Percentiles rank a stretch among this genome's conserved stretches.
Evolutionary conservation across 129 eudicot genomes (phyloP).

Genomic region (Escallonia rubra): DNA sequence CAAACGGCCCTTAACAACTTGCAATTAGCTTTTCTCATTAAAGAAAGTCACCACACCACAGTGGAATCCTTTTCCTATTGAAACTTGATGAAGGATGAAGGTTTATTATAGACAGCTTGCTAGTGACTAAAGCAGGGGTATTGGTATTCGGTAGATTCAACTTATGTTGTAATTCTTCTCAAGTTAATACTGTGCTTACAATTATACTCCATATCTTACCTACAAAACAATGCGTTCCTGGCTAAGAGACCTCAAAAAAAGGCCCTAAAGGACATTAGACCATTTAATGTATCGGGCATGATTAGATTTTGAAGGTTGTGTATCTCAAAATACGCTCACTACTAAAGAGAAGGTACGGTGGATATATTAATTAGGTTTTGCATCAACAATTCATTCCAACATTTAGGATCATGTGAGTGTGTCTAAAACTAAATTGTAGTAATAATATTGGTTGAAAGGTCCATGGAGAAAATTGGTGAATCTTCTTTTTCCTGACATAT

Average conservation of each 20-base stretch:
- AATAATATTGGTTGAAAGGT: constrained; percentile 11
- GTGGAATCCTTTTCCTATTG: not conserved
- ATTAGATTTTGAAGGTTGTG: not conserved
- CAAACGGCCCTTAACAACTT: no score
- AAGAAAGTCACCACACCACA: not conserved
- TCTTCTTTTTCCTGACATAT: not conserved
- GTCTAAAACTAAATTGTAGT: constrained; percentile 18
- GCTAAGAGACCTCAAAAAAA: no score
- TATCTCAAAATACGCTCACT: not conserved
- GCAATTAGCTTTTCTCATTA: not conserved
- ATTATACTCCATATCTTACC: no score
- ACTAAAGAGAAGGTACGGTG: no score
- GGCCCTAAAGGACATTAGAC: not conserved
- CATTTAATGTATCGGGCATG: not conserved
- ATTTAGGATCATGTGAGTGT: constrained; percentile 12
- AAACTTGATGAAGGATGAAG: no score
- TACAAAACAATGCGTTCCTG: no score
- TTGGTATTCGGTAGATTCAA: no score
- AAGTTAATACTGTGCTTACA: no score
- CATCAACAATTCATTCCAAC: not conserved
- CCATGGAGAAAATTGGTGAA: not conserved
- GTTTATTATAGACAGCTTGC: no score
- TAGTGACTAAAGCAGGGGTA: no score
- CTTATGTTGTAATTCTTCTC: no score
- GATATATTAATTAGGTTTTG: not conserved